Conservation (phyloP, 2,329 filamentous ascomycete genomes). For the Lasiodiplodia hormozganensis region DNA sequence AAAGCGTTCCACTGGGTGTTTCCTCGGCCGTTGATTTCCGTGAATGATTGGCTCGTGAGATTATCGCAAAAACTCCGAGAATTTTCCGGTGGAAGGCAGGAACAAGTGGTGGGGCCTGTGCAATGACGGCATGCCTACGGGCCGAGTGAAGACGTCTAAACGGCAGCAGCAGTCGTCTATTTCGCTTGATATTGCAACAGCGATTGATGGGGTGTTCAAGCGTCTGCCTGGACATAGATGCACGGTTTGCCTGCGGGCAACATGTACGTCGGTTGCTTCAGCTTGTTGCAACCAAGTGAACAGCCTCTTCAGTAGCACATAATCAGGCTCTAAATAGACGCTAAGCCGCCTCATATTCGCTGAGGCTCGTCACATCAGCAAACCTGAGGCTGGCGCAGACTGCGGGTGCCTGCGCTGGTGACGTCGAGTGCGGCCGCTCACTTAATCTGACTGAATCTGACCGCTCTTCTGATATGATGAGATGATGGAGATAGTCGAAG, state of each 20-base stretch:
- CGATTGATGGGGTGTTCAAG: no score
- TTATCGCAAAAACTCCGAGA: neutral
- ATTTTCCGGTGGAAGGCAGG: neutral
- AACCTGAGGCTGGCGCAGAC: neutral
- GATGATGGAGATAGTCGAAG: neutral
- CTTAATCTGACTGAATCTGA: neutral
- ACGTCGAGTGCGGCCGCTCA: neutral
- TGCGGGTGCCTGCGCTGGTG: constrained; percentile 6
- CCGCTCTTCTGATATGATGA: constrained; percentile 8
- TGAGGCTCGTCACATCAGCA: neutral
- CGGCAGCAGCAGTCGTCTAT: no score
- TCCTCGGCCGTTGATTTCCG: neutral
- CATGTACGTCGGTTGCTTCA: no score
- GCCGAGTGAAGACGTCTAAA: no score
- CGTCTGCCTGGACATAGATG: no score
- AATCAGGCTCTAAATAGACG: no score
- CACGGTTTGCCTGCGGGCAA: no score
- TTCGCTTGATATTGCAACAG: no score
- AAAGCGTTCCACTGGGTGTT: no score
- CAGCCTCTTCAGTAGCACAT: no score
- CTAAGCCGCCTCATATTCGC: neutral
- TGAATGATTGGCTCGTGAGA: neutral
- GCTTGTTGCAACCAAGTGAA: neutral
- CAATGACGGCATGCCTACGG: constrained; percentile 11
- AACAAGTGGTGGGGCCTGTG: neutral